Conservation (phyloP, 2,329 filamentous ascomycete genomes). For the Thermoascus crustaceus region DNA sequence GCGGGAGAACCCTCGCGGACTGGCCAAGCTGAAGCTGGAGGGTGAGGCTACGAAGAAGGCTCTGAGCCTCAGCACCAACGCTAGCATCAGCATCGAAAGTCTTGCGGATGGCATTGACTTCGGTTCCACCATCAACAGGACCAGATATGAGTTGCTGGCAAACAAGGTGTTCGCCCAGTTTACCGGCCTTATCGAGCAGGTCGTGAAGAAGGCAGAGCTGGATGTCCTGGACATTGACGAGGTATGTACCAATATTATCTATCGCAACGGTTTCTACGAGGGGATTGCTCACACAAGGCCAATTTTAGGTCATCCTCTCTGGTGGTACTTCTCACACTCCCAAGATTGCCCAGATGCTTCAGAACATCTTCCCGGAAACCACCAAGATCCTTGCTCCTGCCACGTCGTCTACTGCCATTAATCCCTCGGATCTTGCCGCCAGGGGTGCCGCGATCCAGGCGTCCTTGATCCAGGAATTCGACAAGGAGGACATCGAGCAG, state of each 20-base stretch:
- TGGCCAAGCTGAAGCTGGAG: conserved; percentile 90
- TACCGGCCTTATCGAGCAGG: conserved; percentile 73
- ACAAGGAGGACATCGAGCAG: conserved; percentile 87
- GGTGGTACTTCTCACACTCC: conserved; percentile 91
- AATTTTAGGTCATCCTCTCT: conserved; percentile 65
- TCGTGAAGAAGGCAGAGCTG: conserved; percentile 82
- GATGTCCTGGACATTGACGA: conserved; percentile 91
- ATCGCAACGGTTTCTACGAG: too few species aligned
- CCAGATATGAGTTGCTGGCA: conserved; percentile 82
- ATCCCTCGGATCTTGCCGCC: conserved; percentile 83
- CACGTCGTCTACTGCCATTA: conserved; percentile 69
- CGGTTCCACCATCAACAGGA: conserved; percentile 81
- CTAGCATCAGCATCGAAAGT: conserved; percentile 87
- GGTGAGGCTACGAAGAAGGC: conserved; percentile 87
- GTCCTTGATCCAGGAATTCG: conserved; percentile 88
- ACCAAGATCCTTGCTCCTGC: conserved; percentile 76
- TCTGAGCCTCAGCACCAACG: conserved; percentile 77
- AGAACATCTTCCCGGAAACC: conserved; percentile 68
- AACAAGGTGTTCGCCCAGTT: conserved; percentile 84
- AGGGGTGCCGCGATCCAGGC: conserved; percentile 94
- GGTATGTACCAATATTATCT: conserved; percentile 21
- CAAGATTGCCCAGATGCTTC: conserved; percentile 76
- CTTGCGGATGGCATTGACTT: conserved; percentile 86
- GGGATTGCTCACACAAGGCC: too few species aligned
- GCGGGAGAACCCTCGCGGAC: conserved; percentile 65